phyloP scores from a whole-genome alignment of 345 rosid species.

The Gynandropsis gynandra region DNA sequence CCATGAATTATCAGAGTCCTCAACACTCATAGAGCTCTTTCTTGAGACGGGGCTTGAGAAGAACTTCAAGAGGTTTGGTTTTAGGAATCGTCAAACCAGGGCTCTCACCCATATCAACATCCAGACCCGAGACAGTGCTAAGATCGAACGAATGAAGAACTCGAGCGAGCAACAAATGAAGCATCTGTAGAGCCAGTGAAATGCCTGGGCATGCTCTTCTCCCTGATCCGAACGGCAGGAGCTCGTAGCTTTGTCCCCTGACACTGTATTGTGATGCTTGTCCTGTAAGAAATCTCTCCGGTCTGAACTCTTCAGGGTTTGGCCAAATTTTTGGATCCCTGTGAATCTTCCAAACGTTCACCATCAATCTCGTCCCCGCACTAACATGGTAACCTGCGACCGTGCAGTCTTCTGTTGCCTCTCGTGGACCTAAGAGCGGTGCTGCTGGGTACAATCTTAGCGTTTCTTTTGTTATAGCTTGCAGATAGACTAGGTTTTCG shows the following conservation, averaged over 20 bases:
- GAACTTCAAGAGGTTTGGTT: slow-evolving; percentile 24
- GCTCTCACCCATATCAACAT: slow-evolving; percentile 25
- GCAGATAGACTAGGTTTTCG: slow-evolving; percentile 38
- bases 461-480: slow-evolving; percentile 43
- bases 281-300: slow-evolving; percentile 28
- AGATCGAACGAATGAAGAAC: slow-evolving; percentile 25
- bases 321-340: slow-evolving; percentile 22
- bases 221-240: slow-evolving; percentile 28
- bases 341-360: slow-evolving; percentile 27
- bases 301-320: slow-evolving; percentile 20
- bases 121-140: not conserved
- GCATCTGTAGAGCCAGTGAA: slow-evolving; percentile 19
- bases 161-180: slow-evolving; percentile 23
- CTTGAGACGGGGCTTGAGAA: slow-evolving; percentile 19
- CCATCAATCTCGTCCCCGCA: slow-evolving; percentile 23
- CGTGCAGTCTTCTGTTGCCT: slow-evolving; percentile 15
- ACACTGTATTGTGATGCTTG: slow-evolving; percentile 15
- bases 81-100: slow-evolving; percentile 23
- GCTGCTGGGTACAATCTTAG: slow-evolving; percentile 33
- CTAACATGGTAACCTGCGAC: slow-evolving; percentile 14
- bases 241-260: slow-evolving; percentile 23
- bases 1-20: too few species aligned
- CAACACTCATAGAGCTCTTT: too few species aligned
- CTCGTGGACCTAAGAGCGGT: slow-evolving; percentile 20
- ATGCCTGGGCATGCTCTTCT: slow-evolving; percentile 33